These are phyloP conservation scores for Chimonanthus salicifolius DNA, from an alignment of 164 flowering plant species.

Conservation along the genomic window DNA sequence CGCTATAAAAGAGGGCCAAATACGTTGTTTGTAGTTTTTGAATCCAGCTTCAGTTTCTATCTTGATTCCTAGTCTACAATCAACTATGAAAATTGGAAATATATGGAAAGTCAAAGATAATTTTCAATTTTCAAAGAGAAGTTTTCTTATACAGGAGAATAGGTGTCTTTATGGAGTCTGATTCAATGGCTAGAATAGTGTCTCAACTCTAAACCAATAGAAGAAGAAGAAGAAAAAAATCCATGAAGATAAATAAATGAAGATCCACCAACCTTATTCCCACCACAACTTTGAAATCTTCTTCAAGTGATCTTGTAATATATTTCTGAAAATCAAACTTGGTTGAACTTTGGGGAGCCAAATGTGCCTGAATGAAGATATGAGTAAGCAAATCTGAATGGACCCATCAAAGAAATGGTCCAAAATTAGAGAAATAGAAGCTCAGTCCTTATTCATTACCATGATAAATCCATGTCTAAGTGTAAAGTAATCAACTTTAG, in stretches of 20 bases:
- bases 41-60: too few species aligned
- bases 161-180: too few species aligned
- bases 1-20: too few species aligned
- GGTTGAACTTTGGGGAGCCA: slow-evolving; percentile 58
- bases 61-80: too few species aligned
- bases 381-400: background rate
- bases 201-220: too few species aligned
- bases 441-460: slow-evolving; percentile 27
- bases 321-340: slow-evolving; percentile 72
- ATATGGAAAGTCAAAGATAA: too few species aligned
- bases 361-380: slow-evolving; percentile 57
- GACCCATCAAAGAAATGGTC: background rate
- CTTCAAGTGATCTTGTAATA: slow-evolving; percentile 76
- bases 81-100: too few species aligned
- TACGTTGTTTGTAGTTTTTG: too few species aligned
- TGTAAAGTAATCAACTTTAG: slow-evolving; percentile 78
- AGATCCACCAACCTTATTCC: slow-evolving; percentile 51
- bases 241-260: background rate
- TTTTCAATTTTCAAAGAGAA: too few species aligned
- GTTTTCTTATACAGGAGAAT: too few species aligned
- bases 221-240: background rate
- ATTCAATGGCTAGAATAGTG: too few species aligned
- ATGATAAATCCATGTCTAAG: slow-evolving; percentile 75
- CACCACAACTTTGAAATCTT: slow-evolving; percentile 85
- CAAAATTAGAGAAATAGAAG: background rate